phyloP scores from a whole-genome alignment of 2,329 filamentous ascomycete genomes.

The Elsinoe perseae region DNA sequence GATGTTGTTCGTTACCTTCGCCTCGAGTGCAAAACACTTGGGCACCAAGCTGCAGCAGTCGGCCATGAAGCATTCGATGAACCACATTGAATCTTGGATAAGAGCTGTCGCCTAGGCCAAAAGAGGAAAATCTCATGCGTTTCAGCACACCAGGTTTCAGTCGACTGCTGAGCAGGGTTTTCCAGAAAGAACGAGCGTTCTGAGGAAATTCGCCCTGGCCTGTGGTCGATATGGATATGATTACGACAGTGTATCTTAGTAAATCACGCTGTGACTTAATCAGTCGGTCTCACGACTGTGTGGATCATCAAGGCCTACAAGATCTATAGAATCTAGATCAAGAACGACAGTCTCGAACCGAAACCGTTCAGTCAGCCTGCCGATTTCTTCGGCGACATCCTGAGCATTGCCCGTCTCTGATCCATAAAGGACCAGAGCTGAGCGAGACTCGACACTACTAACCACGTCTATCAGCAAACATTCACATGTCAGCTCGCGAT shows the following conservation, averaged over 20 bases:
- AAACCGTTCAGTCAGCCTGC: constrained; percentile 63
- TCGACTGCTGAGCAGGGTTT: constrained; percentile 68
- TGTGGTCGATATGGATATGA: constrained; percentile 85
- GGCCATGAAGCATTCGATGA: constrained; percentile 75
- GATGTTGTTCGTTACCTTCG: constrained; percentile 88
- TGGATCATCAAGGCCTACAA: constrained; percentile 51
- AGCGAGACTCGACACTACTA: constrained; percentile 1
- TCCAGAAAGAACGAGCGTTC: constrained; percentile 80
- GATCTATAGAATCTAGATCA: constrained; percentile 67
- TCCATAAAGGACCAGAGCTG: constrained; percentile 72
- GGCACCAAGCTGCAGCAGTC: constrained; percentile 76
- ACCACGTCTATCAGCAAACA: background rate
- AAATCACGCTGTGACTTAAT: constrained; percentile 35
- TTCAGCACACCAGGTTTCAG: constrained; percentile 63
- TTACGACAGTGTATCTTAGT: constrained; percentile 47
- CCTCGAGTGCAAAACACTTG: constrained; percentile 66
- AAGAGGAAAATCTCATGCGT: constrained; percentile 67
- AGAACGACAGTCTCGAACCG: constrained; percentile 68
- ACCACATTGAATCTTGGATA: constrained; percentile 95
- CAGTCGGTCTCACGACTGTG: background rate
- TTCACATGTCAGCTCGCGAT: background rate
- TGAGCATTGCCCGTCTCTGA: constrained; percentile 93
- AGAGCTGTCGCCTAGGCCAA: constrained; percentile 89
- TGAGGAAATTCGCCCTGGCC: constrained; percentile 88
- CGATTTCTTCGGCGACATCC: constrained; percentile 81